Percentiles rank a stretch among this genome's conserved stretches.
phyloP scores from a whole-genome alignment of 495 filamentous ascomycete genomes.

The Neurospora intermedia region DNA sequence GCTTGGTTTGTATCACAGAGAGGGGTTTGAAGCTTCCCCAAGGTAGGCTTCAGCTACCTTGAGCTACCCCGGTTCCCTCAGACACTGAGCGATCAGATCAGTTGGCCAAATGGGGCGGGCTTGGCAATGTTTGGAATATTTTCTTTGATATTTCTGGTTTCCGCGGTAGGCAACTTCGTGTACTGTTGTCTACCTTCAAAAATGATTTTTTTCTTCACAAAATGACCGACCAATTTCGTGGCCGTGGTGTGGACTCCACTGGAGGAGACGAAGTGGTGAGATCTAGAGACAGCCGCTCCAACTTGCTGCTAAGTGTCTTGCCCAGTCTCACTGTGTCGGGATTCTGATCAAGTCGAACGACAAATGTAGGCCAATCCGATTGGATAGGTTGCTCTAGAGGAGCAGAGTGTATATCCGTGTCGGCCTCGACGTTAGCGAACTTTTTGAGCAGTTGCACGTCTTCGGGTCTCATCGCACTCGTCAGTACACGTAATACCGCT shows the following conservation, averaged over 20 bases:
- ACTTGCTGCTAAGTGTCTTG: constrained; percentile 5
- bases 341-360: constrained; percentile 7
- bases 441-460: constrained; percentile 14
- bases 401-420: constrained; percentile 6
- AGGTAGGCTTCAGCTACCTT: not conserved
- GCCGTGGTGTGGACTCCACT: not conserved
- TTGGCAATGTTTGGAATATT: not conserved
- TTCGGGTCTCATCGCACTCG: constrained; percentile 12
- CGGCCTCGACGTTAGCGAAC: constrained; percentile 13
- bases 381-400: constrained; percentile 15
- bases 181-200: not conserved
- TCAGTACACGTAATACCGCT: constrained; percentile 13
- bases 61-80: not conserved
- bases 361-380: constrained; percentile 17
- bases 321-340: constrained; percentile 4
- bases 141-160: not conserved
- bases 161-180: not conserved
- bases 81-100: not conserved
- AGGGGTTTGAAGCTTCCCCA: not conserved
- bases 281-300: constrained; percentile 11
- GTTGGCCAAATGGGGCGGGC: not conserved
- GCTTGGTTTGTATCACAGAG: not conserved
- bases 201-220: not conserved
- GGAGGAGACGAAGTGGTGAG: not conserved
- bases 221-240: not conserved